phyloP scores from a whole-genome alignment of 2,329 filamentous ascomycete genomes.

The Colletotrichum tropicale region DNA sequence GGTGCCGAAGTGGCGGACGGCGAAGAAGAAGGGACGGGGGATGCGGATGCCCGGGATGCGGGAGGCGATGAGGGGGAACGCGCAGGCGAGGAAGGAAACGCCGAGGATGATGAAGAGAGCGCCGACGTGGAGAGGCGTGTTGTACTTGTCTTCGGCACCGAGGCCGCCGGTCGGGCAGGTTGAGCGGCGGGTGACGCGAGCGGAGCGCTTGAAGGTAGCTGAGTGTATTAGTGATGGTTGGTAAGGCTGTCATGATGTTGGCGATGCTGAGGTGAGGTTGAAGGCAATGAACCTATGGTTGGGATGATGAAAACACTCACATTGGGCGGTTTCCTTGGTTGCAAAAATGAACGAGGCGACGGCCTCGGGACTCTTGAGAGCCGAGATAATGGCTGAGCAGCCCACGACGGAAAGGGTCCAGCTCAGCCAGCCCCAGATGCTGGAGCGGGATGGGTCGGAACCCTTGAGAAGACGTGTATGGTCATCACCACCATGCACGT shows the following conservation, averaged over 20 bases:
- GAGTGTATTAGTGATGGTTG: not conserved
- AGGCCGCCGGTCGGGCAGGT: conserved; percentile 30
- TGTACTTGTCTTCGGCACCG: conserved; percentile 47
- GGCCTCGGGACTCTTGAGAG: conserved; percentile 20
- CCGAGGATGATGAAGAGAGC: conserved; percentile 57
- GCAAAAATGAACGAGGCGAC: conserved; percentile 6
- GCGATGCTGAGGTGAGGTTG: not conserved
- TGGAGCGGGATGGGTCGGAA: conserved; percentile 28
- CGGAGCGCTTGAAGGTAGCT: conserved; percentile 2
- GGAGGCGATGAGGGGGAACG: conserved; percentile 59
- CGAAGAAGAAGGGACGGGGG: conserved; percentile 59
- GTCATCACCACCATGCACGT: conserved; percentile 43
- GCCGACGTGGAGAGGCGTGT: conserved; percentile 61
- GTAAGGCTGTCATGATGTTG: too few species aligned
- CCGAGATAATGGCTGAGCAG: conserved; percentile 33
- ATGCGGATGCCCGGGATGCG: conserved; percentile 58
- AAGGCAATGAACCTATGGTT: not conserved
- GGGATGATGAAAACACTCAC: not conserved
- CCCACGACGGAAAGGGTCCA: conserved; percentile 48
- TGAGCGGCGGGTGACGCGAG: conserved; percentile 6
- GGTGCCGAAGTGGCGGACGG: conserved; percentile 74
- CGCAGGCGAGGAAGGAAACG: conserved; percentile 52
- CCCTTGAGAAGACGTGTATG: conserved; percentile 34
- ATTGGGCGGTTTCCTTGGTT: not conserved
- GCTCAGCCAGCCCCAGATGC: conserved; percentile 42